These are phyloP conservation scores for Trematosphaeria pertusa DNA, from an alignment of 2,329 filamentous ascomycete species.

Conservation along the genomic window DNA sequence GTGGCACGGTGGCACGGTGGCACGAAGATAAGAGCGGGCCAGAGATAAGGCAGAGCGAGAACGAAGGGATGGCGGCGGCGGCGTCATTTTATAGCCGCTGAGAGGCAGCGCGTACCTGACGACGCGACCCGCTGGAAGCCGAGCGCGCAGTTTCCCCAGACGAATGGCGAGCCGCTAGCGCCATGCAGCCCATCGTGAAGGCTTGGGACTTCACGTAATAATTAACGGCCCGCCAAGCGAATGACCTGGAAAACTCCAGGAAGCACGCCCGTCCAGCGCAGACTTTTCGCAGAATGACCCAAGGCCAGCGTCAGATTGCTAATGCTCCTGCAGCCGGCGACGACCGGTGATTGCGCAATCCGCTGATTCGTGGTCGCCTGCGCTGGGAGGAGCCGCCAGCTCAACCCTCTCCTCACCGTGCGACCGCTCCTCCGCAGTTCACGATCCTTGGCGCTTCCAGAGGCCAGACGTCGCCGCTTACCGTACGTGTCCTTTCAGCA, in stretches of 20 bases:
- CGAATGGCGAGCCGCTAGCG: slow-evolving; percentile 15
- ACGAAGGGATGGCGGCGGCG: not conserved
- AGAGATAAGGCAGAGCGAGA: slow-evolving; percentile 16
- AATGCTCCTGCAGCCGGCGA: slow-evolving; percentile 9
- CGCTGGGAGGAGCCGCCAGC: not conserved
- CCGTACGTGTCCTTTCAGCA: slow-evolving; percentile 36
- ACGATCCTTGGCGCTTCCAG: slow-evolving; percentile 37
- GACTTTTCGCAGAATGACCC: slow-evolving; percentile 26
- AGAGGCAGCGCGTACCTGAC: slow-evolving; percentile 8
- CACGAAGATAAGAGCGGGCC: slow-evolving; percentile 18
- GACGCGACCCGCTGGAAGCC: slow-evolving; percentile 12
- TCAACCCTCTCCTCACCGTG: slow-evolving; percentile 1
- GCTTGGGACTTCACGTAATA: slow-evolving; percentile 34
- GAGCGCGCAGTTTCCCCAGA: slow-evolving; percentile 24
- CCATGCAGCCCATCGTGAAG: slow-evolving; percentile 25
- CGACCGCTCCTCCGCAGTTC: slow-evolving; percentile 19
- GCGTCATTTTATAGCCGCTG: slow-evolving; percentile 8
- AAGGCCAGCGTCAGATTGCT: slow-evolving; percentile 13
- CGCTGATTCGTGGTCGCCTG: slow-evolving; percentile 6
- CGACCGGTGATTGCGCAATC: too few relatives aligned
- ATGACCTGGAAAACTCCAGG: slow-evolving; percentile 27
- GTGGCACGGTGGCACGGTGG: slow-evolving; percentile 17
- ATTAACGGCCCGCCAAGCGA: slow-evolving; percentile 13
- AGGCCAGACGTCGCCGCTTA: slow-evolving; percentile 12
- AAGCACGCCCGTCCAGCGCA: slow-evolving; percentile 21